phyloP scores from a whole-genome alignment of 345 rosid species.

The Eutrema heterophyllum region DNA sequence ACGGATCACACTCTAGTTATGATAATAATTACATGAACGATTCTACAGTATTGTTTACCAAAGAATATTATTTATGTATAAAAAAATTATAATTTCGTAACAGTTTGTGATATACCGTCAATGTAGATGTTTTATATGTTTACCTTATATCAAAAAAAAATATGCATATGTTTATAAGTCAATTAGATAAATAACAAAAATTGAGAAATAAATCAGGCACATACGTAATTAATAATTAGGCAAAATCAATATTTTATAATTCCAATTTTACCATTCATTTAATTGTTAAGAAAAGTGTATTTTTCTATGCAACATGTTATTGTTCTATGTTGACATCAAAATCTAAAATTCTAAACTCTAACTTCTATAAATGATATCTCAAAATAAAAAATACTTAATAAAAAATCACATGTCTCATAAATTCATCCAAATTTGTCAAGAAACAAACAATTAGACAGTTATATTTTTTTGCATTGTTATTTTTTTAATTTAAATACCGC shows the following conservation, averaged over 20 bases:
- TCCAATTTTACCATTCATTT: neutral
- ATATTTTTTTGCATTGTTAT: neutral
- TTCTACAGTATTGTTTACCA: too few species aligned
- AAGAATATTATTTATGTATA: neutral
- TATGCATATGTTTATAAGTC: neutral
- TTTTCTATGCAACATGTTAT: neutral
- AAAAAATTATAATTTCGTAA: neutral
- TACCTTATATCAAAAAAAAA: neutral
- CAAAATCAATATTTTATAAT: neutral
- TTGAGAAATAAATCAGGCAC: neutral
- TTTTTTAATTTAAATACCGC: neutral
- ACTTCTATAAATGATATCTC: neutral
- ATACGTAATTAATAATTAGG: neutral
- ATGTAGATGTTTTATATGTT: neutral
- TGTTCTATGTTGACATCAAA: neutral
- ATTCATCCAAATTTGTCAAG: too few species aligned
- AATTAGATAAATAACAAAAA: neutral
- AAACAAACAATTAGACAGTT: neutral
- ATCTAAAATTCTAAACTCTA: neutral
- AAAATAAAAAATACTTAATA: neutral
- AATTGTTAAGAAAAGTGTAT: neutral
- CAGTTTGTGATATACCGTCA: neutral
- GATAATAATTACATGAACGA: too few species aligned
- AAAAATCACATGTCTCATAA: neutral
- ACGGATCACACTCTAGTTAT: too few species aligned